Evolutionary conservation across 352 stramenopile species (phyloP).

Genomic region (Pythium sukuiense): DNA sequence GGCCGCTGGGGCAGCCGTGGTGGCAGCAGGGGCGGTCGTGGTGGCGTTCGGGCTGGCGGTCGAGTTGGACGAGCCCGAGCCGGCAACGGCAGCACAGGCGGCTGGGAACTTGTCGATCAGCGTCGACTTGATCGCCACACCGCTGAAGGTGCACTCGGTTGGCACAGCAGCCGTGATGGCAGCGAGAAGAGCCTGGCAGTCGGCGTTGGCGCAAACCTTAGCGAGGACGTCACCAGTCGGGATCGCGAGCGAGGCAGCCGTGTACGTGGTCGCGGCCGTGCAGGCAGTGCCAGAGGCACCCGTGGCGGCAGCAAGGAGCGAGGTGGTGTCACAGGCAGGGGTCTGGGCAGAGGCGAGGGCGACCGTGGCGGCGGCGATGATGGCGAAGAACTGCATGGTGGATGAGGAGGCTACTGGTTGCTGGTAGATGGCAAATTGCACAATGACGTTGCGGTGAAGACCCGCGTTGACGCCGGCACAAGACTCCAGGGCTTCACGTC

Average conservation of each 20-base stretch:
- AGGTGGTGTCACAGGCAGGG: slow-evolving; percentile 4
- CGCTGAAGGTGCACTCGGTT: slow-evolving; percentile 14
- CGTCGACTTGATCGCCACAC: slow-evolving; percentile 11
- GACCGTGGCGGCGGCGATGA: slow-evolving; percentile 14
- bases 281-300: slow-evolving; percentile 9
- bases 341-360: slow-evolving; percentile 15
- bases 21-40: slow-evolving; percentile 8
- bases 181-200: slow-evolving; percentile 27
- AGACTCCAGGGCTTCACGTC: no score
- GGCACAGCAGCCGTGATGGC: slow-evolving; percentile 11
- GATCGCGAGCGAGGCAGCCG: slow-evolving; percentile 3
- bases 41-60: slow-evolving; percentile 7
- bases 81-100: slow-evolving; percentile 1
- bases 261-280: slow-evolving; percentile 7
- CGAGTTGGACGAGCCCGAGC: not conserved
- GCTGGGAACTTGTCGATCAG: slow-evolving; percentile 19
- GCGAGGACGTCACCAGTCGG: slow-evolving; percentile 12
- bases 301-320: slow-evolving; percentile 1
- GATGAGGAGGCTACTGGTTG: slow-evolving; percentile 10
- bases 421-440: slow-evolving; percentile 26
- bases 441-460: slow-evolving; percentile 8
- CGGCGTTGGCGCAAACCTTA: slow-evolving; percentile 28
- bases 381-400: slow-evolving; percentile 25
- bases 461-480: no score
- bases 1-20: slow-evolving; percentile 1